These are phyloP conservation scores for Podospora didyma DNA, from an alignment of 495 filamentous ascomycete species.

Conservation along the genomic window DNA sequence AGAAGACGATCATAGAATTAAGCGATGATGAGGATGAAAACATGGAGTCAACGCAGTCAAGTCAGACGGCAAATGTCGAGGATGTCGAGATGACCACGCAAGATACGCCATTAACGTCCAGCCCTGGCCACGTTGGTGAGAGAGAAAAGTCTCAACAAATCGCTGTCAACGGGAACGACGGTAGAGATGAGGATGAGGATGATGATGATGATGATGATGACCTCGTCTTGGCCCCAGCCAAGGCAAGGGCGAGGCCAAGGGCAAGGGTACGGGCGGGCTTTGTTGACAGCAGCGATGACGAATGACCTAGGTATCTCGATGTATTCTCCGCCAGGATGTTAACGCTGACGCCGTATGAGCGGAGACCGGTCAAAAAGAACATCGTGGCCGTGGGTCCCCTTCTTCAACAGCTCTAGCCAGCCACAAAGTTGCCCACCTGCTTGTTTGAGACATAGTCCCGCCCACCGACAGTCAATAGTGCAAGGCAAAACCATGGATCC, in stretches of 20 bases:
- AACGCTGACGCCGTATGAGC: too few species aligned
- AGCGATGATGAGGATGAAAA: conserved; percentile 27
- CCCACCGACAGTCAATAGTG: too few species aligned
- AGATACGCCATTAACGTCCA: conserved; percentile 28
- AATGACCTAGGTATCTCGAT: too few species aligned
- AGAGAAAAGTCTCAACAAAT: conserved; percentile 2
- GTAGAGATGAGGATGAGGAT: conserved; percentile 18
- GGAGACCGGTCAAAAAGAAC: too few species aligned
- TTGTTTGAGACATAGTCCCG: too few species aligned
- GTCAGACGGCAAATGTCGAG: conserved; percentile 8
- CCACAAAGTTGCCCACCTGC: too few species aligned
- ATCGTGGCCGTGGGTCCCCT: too few species aligned
- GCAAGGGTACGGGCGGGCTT: conserved; percentile 50
- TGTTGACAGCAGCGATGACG: conserved; percentile 55
- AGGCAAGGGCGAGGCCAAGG: conserved; percentile 30
- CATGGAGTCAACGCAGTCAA: conserved; percentile 17
- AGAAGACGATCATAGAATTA: conserved; percentile 23
- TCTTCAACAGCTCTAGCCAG: too few species aligned
- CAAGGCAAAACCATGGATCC: too few species aligned
- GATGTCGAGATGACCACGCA: conserved; percentile 20
- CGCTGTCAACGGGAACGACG: conserved; percentile 10
- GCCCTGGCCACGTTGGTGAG: conserved; percentile 9
- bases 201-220: conserved; percentile 34
- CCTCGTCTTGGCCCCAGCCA: conserved; percentile 27
- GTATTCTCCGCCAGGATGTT: too few species aligned